Conservation (phyloP, 805 yeast species). For the Wickerhamomyces queroliae region DNA sequence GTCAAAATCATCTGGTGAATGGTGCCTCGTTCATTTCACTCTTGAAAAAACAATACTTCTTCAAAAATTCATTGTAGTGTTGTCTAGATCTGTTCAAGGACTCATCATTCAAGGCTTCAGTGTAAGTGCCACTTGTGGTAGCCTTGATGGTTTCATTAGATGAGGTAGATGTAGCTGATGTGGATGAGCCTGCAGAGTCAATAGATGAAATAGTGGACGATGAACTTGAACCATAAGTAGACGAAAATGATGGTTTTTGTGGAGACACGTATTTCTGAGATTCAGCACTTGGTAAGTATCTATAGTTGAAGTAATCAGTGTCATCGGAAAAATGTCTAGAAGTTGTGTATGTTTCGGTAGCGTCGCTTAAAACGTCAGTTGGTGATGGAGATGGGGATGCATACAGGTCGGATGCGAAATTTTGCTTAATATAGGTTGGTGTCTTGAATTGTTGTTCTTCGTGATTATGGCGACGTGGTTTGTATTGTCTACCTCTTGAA, state of each 20-base stretch:
- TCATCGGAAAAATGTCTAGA: conserved; percentile 22
- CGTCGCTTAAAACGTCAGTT: not conserved
- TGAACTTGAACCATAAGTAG: conserved; percentile 2
- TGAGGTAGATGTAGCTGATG: conserved; percentile 4
- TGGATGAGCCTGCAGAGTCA: conserved; percentile 1
- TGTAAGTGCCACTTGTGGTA: not conserved
- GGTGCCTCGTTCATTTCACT: conserved; percentile 5
- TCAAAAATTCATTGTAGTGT: conserved; percentile 19
- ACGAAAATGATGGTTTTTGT: not conserved
- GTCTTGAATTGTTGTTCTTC: not conserved
- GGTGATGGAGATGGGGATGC: conserved; percentile 7
- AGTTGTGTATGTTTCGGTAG: conserved; percentile 7
- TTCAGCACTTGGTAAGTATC: not conserved
- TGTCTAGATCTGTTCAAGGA: conserved; percentile 1
- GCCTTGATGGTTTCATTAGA: conserved; percentile 2
- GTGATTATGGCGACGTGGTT: no score
- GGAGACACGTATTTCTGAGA: conserved; percentile 5
- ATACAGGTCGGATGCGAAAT: conserved; percentile 10
- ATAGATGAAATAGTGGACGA: conserved; percentile 7
- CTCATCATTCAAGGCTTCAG: not conserved
- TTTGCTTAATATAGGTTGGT: conserved; percentile 2
- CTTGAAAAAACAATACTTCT: conserved; percentile 22
- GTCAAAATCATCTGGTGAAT: not conserved
- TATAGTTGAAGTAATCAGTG: conserved; percentile 20
- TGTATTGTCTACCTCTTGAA: not conserved